Evolutionary conservation across 192 early-diverging fungal genomes (phyloP).

Genomic region (Pilaira anomala): DNA sequence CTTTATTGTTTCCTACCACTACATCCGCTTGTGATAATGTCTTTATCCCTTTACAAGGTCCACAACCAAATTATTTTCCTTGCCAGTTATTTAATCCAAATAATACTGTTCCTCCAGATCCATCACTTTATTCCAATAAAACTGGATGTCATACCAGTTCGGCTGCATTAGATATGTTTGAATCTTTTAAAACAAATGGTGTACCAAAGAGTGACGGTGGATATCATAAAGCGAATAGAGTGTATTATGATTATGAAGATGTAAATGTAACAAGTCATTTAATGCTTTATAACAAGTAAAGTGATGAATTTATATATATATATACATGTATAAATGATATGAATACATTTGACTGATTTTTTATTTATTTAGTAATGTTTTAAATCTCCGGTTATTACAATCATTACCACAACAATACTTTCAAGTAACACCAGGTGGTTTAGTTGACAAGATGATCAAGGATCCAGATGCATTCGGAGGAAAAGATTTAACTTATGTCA

Average conservation of each 20-base stretch:
- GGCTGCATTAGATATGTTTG: constrained; percentile 22
- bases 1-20: constrained; percentile 53
- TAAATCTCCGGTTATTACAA: constrained; percentile 32
- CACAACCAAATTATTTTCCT: constrained; percentile 22
- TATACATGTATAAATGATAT: background rate
- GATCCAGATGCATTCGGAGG: constrained; percentile 29
- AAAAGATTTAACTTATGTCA: constrained; percentile 53
- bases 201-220: constrained; percentile 18
- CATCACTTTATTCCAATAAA: constrained; percentile 51
- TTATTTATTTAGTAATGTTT: constrained; percentile 27
- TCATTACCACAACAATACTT: constrained; percentile 31
- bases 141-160: constrained; percentile 51
- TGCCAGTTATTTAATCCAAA: constrained; percentile 39
- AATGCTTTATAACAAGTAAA: constrained; percentile 56
- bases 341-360: background rate
- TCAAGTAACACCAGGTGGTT: constrained; percentile 16
- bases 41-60: constrained; percentile 11
- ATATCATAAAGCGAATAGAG: constrained; percentile 33
- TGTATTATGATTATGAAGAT: constrained; percentile 57
- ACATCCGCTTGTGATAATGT: constrained; percentile 9
- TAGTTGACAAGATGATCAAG: constrained; percentile 23
- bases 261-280: constrained; percentile 48
- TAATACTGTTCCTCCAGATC: constrained; percentile 39
- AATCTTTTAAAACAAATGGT: constrained; percentile 10
- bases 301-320: background rate